Base-by-base conservation (phyloP, 768 basidiomycete genomes). In the Lactarius trivialis region DNA sequence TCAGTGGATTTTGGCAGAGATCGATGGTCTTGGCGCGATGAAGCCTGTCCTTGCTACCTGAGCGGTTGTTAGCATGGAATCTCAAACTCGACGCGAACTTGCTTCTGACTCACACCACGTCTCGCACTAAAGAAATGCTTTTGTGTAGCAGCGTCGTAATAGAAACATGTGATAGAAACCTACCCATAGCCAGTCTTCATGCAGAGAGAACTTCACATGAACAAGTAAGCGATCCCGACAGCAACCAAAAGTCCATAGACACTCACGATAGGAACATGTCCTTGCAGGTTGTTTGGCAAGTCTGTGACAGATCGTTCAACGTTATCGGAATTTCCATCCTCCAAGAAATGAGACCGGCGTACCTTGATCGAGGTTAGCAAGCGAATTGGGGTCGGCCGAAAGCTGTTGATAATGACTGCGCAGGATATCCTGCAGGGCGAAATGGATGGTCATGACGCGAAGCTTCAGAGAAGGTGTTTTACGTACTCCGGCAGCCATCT, bases 111-210 rank as follows among this genome's bases (percentile, higher is more conserved):
- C 83, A 85, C 97, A 99, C 97, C 97, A 98, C 0, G 96, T 98
- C 79, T 98, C 96, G 72, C 96, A 98, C 91, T 93, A 53, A 15
- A 43, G 17, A 0, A 39, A 39, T 26, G 15, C 39, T 2, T 14
- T 34, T 24, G 32, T 24, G 14, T 14, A 36, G 50, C 12, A 45
- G 33, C 34, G 32, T 48, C 50, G 52, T 17, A 50, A 55, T 41
- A 32, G 55, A 8, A 28, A 30, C 30, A 53, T 7, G 53, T 19
- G 36, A 57, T 17, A 73, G 21, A 39, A 24, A 79, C 82, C 57
- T 72, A 92, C 91, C 96, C 97, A 99, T 68, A 98, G 76, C 97
- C 97, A 99, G 69, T 93, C 90, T 73, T 93, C 89, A 62, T 84
- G 83, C 17, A 98, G 77, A 0, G 97, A 93, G 74, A 83, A 89